These are phyloP conservation scores for Trametes elegans DNA, from an alignment of 768 basidiomycete species.

Conservation along the genomic window DNA sequence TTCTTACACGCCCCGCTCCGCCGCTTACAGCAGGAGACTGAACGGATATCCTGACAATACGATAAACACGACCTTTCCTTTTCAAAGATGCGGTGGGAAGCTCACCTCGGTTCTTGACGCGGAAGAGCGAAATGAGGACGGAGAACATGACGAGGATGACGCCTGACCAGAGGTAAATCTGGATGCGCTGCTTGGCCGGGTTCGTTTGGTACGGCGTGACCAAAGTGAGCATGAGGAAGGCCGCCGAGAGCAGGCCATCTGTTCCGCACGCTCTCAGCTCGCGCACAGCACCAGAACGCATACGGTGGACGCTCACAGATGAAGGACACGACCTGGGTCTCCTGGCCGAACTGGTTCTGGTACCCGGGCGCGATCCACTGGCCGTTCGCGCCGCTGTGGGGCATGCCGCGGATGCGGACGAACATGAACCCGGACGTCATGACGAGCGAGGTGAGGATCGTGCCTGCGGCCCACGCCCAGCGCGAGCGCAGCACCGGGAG, in stretches of 20 bases:
- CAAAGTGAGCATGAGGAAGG: conserved; percentile 78
- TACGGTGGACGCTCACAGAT: conserved; percentile 63
- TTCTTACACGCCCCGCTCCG: conserved; percentile 13
- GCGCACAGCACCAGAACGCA: not conserved
- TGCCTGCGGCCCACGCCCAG: conserved; percentile 74
- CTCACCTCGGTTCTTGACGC: conserved; percentile 85
- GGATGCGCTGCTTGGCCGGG: conserved; percentile 72
- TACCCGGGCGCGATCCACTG: conserved; percentile 87
- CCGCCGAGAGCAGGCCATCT: conserved; percentile 83
- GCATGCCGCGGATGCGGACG: conserved; percentile 81
- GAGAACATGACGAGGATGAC: conserved; percentile 86
- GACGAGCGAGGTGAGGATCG: conserved; percentile 61
- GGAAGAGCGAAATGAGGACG: conserved; percentile 82
- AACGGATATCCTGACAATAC: conserved; percentile 67
- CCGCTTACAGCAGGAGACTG: conserved; percentile 61
- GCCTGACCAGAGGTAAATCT: conserved; percentile 86
- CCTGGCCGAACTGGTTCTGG: conserved; percentile 89
- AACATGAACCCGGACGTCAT: conserved; percentile 98
- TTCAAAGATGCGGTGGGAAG: not conserved
- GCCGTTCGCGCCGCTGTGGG: conserved; percentile 61
- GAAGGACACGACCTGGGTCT: conserved; percentile 81
- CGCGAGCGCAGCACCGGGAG: conserved; percentile 64
- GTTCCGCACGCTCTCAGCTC: not conserved
- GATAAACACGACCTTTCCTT: not conserved
- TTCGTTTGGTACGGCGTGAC: conserved; percentile 78